Conservation (phyloP, 106 monocot species). For the Phalaenopsis equestris region DNA sequence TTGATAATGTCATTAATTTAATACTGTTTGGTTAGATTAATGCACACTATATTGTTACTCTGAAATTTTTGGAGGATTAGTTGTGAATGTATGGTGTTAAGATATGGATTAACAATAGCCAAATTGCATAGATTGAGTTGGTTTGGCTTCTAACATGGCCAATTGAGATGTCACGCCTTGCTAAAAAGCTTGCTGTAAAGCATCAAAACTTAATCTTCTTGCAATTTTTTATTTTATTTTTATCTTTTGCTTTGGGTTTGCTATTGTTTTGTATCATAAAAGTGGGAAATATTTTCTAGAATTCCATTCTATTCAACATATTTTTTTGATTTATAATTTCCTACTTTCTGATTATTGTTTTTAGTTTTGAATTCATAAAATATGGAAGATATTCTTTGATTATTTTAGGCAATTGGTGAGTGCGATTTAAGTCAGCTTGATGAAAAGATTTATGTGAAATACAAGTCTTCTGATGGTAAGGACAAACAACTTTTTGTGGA, state of each 20-base stretch:
- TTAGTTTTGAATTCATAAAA: background rate
- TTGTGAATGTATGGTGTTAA: background rate
- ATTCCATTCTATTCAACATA: background rate
- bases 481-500: conserved; percentile 72
- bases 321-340: background rate
- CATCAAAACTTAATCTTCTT: too few species aligned
- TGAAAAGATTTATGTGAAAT: conserved; percentile 55
- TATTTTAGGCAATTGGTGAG: conserved; percentile 71
- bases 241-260: background rate
- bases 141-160: conserved; percentile 2
- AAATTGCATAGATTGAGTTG: background rate
- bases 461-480: conserved; percentile 27
- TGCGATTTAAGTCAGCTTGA: conserved; percentile 56
- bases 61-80: background rate
- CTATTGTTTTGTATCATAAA: background rate
- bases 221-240: too few species aligned
- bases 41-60: background rate
- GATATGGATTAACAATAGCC: background rate
- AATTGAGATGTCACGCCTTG: background rate
- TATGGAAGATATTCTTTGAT: background rate
- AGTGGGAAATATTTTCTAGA: background rate
- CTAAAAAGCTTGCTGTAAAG: background rate
- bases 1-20: background rate
- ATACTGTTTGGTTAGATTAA: background rate
- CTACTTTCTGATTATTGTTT: background rate